phyloP scores from a whole-genome alignment of 2,329 filamentous ascomycete genomes.

The Aspergillus udagawae region DNA sequence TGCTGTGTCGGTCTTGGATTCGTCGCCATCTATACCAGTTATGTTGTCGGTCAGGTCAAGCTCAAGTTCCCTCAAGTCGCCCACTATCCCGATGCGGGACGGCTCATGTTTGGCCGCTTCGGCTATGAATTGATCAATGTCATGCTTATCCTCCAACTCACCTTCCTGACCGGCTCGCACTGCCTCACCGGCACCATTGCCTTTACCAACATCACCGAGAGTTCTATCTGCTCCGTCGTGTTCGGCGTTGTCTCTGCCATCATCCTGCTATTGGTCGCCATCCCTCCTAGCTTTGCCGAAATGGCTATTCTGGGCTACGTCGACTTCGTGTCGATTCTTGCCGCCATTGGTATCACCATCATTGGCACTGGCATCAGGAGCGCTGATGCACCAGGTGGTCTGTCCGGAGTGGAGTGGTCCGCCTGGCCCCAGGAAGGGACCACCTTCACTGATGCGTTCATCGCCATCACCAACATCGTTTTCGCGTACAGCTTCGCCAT shows the following conservation, averaged over 20 bases:
- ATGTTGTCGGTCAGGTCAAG: constrained; percentile 39
- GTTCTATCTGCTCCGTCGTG: constrained; percentile 39
- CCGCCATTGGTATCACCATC: constrained; percentile 35
- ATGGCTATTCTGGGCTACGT: constrained; percentile 37
- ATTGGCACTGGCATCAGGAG: constrained; percentile 31
- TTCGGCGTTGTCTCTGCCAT: constrained; percentile 42
- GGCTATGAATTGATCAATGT: constrained; percentile 41
- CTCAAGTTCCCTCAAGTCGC: constrained; percentile 36
- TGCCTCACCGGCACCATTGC: constrained; percentile 45
- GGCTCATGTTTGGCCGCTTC: constrained; percentile 39
- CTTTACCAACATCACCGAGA: constrained; percentile 40
- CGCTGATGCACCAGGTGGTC: constrained; percentile 19
- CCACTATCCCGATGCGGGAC: constrained; percentile 44
- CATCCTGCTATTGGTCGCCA: constrained; percentile 29
- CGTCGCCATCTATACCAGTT: constrained; percentile 42
- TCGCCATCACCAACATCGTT: constrained; percentile 34
- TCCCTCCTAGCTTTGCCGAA: constrained; percentile 35
- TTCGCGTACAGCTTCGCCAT: constrained; percentile 44
- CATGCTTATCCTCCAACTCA: constrained; percentile 43
- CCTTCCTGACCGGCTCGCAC: constrained; percentile 43
- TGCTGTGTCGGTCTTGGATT: constrained; percentile 37
- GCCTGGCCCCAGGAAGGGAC: constrained; percentile 25
- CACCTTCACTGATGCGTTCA: constrained; percentile 32
- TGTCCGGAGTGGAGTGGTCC: constrained; percentile 25
- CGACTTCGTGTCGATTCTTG: constrained; percentile 33